phyloP scores from a whole-genome alignment of 2,329 filamentous ascomycete species.

The Bertia moriformis region DNA sequence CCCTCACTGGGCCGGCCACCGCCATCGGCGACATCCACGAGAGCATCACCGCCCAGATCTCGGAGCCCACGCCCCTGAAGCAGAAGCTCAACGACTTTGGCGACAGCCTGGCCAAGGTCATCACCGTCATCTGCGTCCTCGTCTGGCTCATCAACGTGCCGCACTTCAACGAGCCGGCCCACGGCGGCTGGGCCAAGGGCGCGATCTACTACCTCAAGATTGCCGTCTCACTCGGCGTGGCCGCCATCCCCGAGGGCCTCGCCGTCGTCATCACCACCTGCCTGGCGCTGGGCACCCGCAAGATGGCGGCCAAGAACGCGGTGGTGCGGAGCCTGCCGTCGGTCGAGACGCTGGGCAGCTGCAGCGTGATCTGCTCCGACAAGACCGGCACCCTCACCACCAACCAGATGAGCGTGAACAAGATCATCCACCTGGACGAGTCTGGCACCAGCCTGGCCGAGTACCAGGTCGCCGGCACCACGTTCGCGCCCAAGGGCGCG shows the following conservation, averaged over 20 bases:
- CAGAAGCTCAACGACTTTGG: conserved; percentile 98
- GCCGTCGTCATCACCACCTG: conserved; percentile 98
- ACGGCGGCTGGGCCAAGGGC: conserved; percentile 88
- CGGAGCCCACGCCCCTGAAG: conserved; percentile 89
- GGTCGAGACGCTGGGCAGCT: conserved; percentile 94
- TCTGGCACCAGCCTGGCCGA: conserved; percentile 66
- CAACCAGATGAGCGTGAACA: conserved; percentile 98
- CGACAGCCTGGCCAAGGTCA: conserved; percentile 90
- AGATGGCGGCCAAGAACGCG: conserved; percentile 97
- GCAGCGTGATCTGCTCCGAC: conserved; percentile 98
- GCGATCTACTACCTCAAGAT: conserved; percentile 99
- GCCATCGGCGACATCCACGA: conserved; percentile 98
- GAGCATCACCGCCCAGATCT: conserved; percentile 95
- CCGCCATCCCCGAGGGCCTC: conserved; percentile 91
- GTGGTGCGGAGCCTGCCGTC: conserved; percentile 92
- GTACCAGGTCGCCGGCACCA: conserved; percentile 81
- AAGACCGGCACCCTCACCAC: conserved; percentile 97
- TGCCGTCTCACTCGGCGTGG: conserved; percentile 91
- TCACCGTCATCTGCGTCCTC: conserved; percentile 86
- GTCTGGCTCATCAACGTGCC: conserved; percentile 98
- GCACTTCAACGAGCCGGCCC: conserved; percentile 88
- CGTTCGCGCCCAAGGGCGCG: conserved; percentile 70
- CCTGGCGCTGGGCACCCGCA: conserved; percentile 83
- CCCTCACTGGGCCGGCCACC: conserved; percentile 74
- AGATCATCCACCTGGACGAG: conserved; percentile 70